Evolutionary conservation across 305 asterid species (phyloP), one percentile per base, ranked within the genome.

Genomic region (Fraxinus greggii): DNA sequence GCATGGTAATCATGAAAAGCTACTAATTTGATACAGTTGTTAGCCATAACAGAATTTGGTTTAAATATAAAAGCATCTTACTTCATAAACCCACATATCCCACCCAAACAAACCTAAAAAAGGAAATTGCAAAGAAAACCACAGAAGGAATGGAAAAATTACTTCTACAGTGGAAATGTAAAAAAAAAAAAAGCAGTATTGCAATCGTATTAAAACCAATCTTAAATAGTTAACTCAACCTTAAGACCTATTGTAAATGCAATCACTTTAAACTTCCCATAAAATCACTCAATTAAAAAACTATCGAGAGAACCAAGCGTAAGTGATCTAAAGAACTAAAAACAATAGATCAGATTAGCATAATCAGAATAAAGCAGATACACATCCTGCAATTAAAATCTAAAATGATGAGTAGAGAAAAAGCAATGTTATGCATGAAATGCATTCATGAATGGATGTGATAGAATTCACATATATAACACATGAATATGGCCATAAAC

Each of bases 171-270:
- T 59, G 31, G 4, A 59, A 1, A 7, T 13, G n/a, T 45, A 28
- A 1, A 51, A 15, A 48, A 48, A 48, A 48, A 56, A 59, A 59
- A 21, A 4, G 26, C 1, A 7, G 70, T 0, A 21, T 23, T 59
- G 29, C 70, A 59, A 59, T 84, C 6, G 35, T 21, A 33, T 36
- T 38, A 45, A 75, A 19, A 29, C 17, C 13, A 78, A 72, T 23
- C 48, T 48, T 32, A 45, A 54, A 45, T 61, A 36, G 77, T 80
- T 48, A 74, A 85, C 63, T 17, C 21, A 79, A 80, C 35, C 21
- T 9, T 21, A 65, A 9, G 63, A 85, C 19, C n/a, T 24, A 56
- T 19, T 19, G 23, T 19, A 56, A 19, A 28, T 1, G 0, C 31
- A 61, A 2, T 61, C 31, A 8, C 31, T n/a, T 28, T 15, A 78